Evolutionary conservation across 2,329 filamentous ascomycete species (phyloP), one percentile per base, ranked within the genome.

Genomic region (Ascomycota sp.): DNA sequence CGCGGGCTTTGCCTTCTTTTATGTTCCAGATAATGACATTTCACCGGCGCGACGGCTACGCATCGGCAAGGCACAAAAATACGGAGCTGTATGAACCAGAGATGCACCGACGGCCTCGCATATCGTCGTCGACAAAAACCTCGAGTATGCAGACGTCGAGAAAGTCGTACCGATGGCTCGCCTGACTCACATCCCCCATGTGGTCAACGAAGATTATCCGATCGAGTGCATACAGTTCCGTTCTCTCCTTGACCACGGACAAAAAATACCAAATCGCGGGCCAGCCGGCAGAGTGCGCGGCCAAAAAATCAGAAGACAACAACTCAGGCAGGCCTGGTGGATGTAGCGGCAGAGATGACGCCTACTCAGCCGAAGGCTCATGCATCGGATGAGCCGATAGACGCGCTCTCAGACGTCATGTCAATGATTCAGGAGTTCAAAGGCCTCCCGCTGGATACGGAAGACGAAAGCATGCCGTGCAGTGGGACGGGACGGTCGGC

Each of bases 1-100:
- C 44, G 61, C 55, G 27, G 62, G 53, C 0, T 48, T 78, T n/a
- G 47, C 53, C 0, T 75, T 82, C 38, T 79, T 70, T 51, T 93
- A 89, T 46, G 69, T 92, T 5, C 86, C 83, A 0, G 78, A 89
- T 38, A 69, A 82, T 37, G 75, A 86, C 37, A 63, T 77, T 28
- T 68, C 74, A 21, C 64, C 66, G 8, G 59, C 66, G 7, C 67
- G 85, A 24, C 68, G 67, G 32, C 51, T 73, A 33, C 72, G 79
- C 4, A 92, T 94, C 30, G 64, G 64, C 20, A 83, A 75, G 46
- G 74, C 78, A 0, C 63, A 69, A 30, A 72, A 82, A 41, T 73
- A 73, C 46, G 86, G 86, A 26, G 86, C 76, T 1, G 54, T 47
- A 1, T 89, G 83, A 73, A 65, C 69, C 20, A 63, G 61, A 30